Evolutionary conservation across 257 asterid genomes (phyloP), one percentile per base, ranked within the genome.

Genomic region (Fraxinus americana): DNA sequence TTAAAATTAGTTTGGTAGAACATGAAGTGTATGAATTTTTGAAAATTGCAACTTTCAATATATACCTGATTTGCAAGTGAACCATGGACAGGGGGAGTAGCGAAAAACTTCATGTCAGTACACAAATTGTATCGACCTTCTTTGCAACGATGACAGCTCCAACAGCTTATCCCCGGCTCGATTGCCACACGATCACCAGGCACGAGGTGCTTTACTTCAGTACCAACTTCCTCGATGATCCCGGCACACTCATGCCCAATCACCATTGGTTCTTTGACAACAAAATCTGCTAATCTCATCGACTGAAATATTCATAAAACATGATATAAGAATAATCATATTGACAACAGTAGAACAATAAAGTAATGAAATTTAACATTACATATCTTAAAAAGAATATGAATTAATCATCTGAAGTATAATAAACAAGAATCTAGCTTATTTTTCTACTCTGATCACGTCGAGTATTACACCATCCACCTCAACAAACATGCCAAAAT

Each of bases 171-270:
- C 17, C 99, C 99, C 0, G 98, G 99, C 75, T 95, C 99, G 17
- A 93, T 59, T 1, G 98, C 98, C 32, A 95, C 99, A 3, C 92
- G 93, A 43, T 95, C 99, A 14, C 99, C 99, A 2, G 86, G 83
- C 23, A 61, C 78, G 4, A 95, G 87, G 73, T 85, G 86, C 83
- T 86, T 88, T 80, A 95, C 98, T 79, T 83, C 88, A 34, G 81
- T 54, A 65, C 98, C 99, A 39, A 89, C 88, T 83, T 93, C 96
- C 80, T 91, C 97, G 29, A 95, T 74, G 52, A 95, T 71, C 36
- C 99, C 99, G 1, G 99, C 98, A 74, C 97, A 95, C 76, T 95
- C 99, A 39, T 95, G 98, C 52, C 98, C 99, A 27, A 95, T 89
- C 74, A 95, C 99, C 98, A 95, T 95, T 0, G 99, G 99, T 59